A percentile compares a stretch with the other conserved stretches of the same genome.
phyloP scores from a whole-genome alignment of 306 rosid genomes.

The Acacia acuminata region DNA sequence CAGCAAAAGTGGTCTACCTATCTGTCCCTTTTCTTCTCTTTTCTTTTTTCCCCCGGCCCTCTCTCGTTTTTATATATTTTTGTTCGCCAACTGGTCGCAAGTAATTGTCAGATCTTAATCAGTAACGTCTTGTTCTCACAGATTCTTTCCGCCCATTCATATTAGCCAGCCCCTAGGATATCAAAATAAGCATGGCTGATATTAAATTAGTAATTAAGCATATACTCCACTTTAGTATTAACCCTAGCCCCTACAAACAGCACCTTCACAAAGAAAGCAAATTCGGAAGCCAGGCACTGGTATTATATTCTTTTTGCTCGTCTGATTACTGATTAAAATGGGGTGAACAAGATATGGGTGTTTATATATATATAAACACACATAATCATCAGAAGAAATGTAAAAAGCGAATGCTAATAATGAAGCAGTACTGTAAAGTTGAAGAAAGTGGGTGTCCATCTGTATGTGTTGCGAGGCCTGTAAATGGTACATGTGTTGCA shows the following conservation, averaged over 20 bases:
- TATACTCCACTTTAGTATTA: too few relatives aligned
- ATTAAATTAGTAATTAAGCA: background rate
- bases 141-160: slow-evolving; percentile 47
- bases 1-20: slow-evolving; percentile 52
- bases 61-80: slow-evolving; percentile 26
- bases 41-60: background rate
- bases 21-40: slow-evolving; percentile 13
- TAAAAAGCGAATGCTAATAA: background rate
- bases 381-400: background rate
- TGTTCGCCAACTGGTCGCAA: slow-evolving; percentile 61
- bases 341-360: background rate
- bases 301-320: background rate
- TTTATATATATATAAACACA: too few relatives aligned
- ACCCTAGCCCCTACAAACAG: background rate
- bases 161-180: slow-evolving; percentile 33
- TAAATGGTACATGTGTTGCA: background rate
- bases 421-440: background rate
- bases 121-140: slow-evolving; percentile 49
- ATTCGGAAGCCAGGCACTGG: background rate
- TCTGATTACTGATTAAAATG: background rate
- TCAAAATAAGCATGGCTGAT: background rate
- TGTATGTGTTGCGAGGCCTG: slow-evolving; percentile 23
- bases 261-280: background rate
- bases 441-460: slow-evolving; percentile 27
- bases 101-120: slow-evolving; percentile 60